These are phyloP conservation scores for Cyclanthera cordifolia DNA, from an alignment of 306 rosid genomes.

Conservation along the genomic window DNA sequence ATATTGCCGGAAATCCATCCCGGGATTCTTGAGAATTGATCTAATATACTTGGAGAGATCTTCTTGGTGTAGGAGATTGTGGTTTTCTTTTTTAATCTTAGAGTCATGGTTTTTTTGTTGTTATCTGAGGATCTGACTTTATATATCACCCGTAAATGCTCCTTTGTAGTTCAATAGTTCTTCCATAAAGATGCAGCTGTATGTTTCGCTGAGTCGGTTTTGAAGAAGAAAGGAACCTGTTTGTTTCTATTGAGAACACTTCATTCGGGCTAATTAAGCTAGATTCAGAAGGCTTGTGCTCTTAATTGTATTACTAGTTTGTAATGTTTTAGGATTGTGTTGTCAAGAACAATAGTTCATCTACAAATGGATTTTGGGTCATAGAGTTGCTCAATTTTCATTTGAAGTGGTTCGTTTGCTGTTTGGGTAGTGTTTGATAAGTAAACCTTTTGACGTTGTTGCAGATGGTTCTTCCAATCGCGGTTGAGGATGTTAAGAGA, in stretches of 20 bases:
- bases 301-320: neutral
- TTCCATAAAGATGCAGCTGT: too few species aligned
- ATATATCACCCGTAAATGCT: neutral
- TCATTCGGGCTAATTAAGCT: neutral
- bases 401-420: neutral
- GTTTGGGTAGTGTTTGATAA: neutral
- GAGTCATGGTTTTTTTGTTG: neutral
- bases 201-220: too few species aligned
- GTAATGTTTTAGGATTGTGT: neutral
- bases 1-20: neutral
- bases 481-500: conserved; percentile 96
- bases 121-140: neutral
- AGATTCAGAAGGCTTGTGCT: neutral
- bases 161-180: neutral
- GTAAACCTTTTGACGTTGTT: conserved; percentile 24
- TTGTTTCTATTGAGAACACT: neutral
- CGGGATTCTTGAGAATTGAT: neutral
- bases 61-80: neutral
- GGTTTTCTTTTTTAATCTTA: neutral
- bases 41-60: neutral
- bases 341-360: conserved; percentile 2
- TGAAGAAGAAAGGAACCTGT: too few species aligned
- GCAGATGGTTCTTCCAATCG: conserved; percentile 96
- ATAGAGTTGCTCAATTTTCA: neutral
- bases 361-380: conserved; percentile 1